Evolutionary conservation across 805 yeast species (phyloP), one percentile per base, ranked within the genome.

Genomic region (Saccharomyces jurei): DNA sequence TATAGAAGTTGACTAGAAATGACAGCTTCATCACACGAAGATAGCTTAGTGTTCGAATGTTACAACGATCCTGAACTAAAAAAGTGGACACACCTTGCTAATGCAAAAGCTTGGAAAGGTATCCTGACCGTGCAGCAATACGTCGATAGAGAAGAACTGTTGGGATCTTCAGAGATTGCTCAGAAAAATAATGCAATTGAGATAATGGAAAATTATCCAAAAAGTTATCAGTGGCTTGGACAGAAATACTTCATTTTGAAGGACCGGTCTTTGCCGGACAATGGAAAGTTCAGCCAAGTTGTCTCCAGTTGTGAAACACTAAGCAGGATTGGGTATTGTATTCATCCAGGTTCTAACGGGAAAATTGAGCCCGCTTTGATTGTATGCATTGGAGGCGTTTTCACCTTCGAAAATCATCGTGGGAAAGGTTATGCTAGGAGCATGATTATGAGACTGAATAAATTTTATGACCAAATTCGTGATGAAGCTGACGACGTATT

Each of bases 311-410:
- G 77, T 55, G 80, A 75, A 56, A 71, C 77, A 2, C 56, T 74
- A 56, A 70, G 72, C 55, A 66, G 77, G 54, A 59, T 65, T 5
- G 75, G 70, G 0, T 73, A 69, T 63, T 63, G 63, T 28, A 58
- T 66, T 9, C 55, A 60, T 26, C 68, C 71, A 1, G 60, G 49
- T 31, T 52, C 63, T 4, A 49, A 60, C 25, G 69, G 69, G 1
- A 58, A 60, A 5, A 50, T 71, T 25, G 65, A 63, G 26, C 69
- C 72, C 10, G 63, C 68, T 4, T 55, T 72, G 4, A 57, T 71
- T n/a, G 68, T 75, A 50, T 68, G 81, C 53, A 68, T 84, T 54
- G 89, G 88, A 26, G 81, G 83, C 10, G 89, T 84, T 1, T 83
- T 69, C 63, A 82, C 87, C 0, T 67, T 76, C 6, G 66, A 69